A percentile compares a stretch with the other conserved stretches of the same genome.
Evolutionary conservation across 2,329 filamentous ascomycete species (phyloP).

Genomic region (Sporothrix luriei): DNA sequence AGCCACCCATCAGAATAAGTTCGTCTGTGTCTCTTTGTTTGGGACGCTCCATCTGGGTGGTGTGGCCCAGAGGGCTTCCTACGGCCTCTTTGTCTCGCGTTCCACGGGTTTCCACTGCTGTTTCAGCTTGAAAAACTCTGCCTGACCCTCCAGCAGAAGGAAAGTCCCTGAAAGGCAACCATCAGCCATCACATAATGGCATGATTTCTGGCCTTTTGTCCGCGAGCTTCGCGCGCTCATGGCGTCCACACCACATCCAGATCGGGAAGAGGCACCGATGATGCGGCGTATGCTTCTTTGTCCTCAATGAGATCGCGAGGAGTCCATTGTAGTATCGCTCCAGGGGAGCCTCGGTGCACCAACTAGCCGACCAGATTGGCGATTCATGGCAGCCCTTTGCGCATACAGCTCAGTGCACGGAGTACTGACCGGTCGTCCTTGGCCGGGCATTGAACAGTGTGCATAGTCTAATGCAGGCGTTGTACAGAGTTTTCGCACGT

Average conservation of each 20-base stretch:
- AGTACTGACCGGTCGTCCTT: neutral
- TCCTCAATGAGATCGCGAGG: neutral
- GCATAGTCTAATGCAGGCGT: constrained; percentile 5
- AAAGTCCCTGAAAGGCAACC: constrained; percentile 4
- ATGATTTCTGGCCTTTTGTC: neutral
- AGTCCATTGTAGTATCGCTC: neutral
- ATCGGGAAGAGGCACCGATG: constrained; percentile 20
- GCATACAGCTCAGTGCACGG: neutral
- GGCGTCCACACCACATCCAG: constrained; percentile 10
- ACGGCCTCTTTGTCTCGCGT: neutral
- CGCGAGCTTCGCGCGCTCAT: neutral
- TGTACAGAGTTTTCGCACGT: constrained; percentile 24
- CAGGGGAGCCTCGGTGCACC: neutral
- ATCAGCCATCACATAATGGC: neutral
- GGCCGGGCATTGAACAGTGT: neutral
- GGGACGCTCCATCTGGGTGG: neutral
- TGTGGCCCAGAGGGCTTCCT: neutral
- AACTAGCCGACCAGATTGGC: too few species aligned
- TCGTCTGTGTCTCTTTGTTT: neutral
- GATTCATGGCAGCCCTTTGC: neutral
- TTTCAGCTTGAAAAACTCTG: constrained; percentile 15
- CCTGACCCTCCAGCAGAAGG: neutral
- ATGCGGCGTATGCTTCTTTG: constrained; percentile 10
- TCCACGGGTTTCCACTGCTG: constrained; percentile 1
- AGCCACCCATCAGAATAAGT: constrained; percentile 11